A percentile compares a stretch with the other conserved stretches of the same genome.
Conservation (phyloP, 2,329 filamentous ascomycete genomes). For the Epichloe uncinata region DNA sequence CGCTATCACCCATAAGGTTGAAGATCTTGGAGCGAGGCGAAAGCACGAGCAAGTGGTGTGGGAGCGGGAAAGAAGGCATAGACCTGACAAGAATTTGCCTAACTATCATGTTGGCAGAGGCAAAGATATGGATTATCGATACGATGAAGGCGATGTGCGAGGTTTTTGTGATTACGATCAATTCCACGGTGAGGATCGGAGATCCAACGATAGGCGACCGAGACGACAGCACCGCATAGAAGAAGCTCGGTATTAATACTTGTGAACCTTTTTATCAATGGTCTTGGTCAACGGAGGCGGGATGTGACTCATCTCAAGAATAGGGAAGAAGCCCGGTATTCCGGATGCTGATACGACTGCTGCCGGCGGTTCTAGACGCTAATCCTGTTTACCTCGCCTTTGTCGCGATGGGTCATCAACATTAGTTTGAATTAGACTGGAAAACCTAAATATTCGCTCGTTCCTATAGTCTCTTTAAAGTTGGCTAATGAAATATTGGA, state of each 20-base stretch:
- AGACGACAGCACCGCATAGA: slow-evolving; percentile 12
- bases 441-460: too few species aligned
- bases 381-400: too few species aligned
- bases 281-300: too few species aligned
- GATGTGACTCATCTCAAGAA: too few species aligned
- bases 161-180: slow-evolving; percentile 16
- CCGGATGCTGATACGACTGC: too few species aligned
- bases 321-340: too few species aligned
- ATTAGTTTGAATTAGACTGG: too few species aligned
- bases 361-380: too few species aligned
- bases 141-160: slow-evolving; percentile 9
- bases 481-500: too few species aligned
- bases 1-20: slow-evolving; percentile 31
- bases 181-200: slow-evolving; percentile 9
- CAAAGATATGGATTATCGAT: slow-evolving; percentile 5
- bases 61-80: slow-evolving; percentile 18
- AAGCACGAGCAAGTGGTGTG: slow-evolving; percentile 20
- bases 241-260: slow-evolving; percentile 10
- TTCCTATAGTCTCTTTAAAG: too few species aligned
- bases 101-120: slow-evolving; percentile 12
- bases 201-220: slow-evolving; percentile 13
- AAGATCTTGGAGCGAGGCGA: slow-evolving; percentile 22
- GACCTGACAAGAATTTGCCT: slow-evolving; percentile 15
- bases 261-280: neutral
- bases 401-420: too few species aligned